Percentiles rank a stretch among this genome's conserved stretches.
phyloP scores from a whole-genome alignment of 2,329 filamentous ascomycete species.

The Fragosphaeria purpurea region DNA sequence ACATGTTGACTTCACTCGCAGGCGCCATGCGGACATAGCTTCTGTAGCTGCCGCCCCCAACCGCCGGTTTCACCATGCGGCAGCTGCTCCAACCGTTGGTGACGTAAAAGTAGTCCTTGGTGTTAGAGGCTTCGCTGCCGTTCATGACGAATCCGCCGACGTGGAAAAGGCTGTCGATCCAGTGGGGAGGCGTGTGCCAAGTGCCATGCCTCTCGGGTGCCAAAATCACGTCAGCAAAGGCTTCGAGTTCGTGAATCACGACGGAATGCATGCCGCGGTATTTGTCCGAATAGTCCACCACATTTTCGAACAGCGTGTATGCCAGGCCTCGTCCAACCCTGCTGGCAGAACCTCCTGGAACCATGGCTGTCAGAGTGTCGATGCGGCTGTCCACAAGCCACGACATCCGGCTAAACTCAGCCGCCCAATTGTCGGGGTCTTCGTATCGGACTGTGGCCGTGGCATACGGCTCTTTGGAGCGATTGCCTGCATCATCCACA shows the following conservation, averaged over 20 bases:
- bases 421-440: slow-evolving; percentile 48
- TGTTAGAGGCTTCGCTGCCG: slow-evolving; percentile 44
- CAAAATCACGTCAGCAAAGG: slow-evolving; percentile 33
- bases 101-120: slow-evolving; percentile 45
- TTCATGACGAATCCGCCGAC: slow-evolving; percentile 54
- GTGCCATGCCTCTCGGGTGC: slow-evolving; percentile 36
- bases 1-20: slow-evolving; percentile 38
- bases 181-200: slow-evolving; percentile 47
- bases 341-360: slow-evolving; percentile 55
- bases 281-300: slow-evolving; percentile 45
- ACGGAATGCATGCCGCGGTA: slow-evolving; percentile 51
- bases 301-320: slow-evolving; percentile 57
- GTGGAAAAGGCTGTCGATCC: slow-evolving; percentile 49
- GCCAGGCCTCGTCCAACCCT: slow-evolving; percentile 66
- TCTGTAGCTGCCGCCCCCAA: slow-evolving; percentile 37
- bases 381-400: slow-evolving; percentile 60
- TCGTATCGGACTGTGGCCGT: slow-evolving; percentile 52
- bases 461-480: slow-evolving; percentile 23
- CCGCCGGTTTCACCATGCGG: slow-evolving; percentile 37
- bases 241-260: slow-evolving; percentile 33
- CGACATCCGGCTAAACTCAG: slow-evolving; percentile 55
- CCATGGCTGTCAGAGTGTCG: slow-evolving; percentile 47
- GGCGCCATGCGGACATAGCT: slow-evolving; percentile 50
- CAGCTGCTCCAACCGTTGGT: slow-evolving; percentile 50
- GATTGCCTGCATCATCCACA: slow-evolving; percentile 42